Conservation (phyloP, 805 yeast genomes). For the Cyberlindnera americana region DNA sequence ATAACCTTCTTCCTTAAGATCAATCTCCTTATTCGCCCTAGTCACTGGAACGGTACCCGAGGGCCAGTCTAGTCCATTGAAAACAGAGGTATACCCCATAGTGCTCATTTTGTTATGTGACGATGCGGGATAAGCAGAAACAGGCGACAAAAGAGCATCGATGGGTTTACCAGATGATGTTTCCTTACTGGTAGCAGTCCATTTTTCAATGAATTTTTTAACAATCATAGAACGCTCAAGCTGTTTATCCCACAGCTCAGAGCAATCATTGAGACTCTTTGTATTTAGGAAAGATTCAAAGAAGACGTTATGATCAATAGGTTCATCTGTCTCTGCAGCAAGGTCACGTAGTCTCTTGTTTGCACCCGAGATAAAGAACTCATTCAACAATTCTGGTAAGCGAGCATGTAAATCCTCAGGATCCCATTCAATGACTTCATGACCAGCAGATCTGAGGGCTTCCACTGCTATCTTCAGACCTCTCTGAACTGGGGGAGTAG, state of each 20-base stretch:
- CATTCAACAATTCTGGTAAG: constrained; percentile 30
- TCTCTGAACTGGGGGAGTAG: constrained; percentile 47
- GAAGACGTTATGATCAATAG: constrained; percentile 29
- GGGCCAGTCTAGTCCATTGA: constrained; percentile 55
- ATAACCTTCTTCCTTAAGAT: constrained; percentile 36
- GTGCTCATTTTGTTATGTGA: constrained; percentile 20
- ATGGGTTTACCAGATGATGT: constrained; percentile 40
- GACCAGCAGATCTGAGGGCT: constrained; percentile 40
- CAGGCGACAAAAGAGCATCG: constrained; percentile 47
- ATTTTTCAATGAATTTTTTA: constrained; percentile 38
- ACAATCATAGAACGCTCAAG: constrained; percentile 35
- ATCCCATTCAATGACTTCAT: constrained; percentile 48
- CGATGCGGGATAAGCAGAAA: constrained; percentile 34
- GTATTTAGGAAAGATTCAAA: constrained; percentile 35
- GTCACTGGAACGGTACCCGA: constrained; percentile 58
- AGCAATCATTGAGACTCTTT: constrained; percentile 33
- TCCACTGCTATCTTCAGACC: constrained; percentile 37
- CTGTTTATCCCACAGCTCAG: constrained; percentile 42
- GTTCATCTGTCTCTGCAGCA: constrained; percentile 39
- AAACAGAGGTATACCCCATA: constrained; percentile 46
- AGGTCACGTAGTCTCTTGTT: constrained; percentile 35
- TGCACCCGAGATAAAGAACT: constrained; percentile 37
- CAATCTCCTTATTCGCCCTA: constrained; percentile 43
- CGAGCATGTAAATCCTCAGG: constrained; percentile 36
- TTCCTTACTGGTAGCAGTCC: constrained; percentile 35